Base-by-base conservation (phyloP, 371 early-diverging fungal genomes). In the Funneliformis caledonium region DNA sequence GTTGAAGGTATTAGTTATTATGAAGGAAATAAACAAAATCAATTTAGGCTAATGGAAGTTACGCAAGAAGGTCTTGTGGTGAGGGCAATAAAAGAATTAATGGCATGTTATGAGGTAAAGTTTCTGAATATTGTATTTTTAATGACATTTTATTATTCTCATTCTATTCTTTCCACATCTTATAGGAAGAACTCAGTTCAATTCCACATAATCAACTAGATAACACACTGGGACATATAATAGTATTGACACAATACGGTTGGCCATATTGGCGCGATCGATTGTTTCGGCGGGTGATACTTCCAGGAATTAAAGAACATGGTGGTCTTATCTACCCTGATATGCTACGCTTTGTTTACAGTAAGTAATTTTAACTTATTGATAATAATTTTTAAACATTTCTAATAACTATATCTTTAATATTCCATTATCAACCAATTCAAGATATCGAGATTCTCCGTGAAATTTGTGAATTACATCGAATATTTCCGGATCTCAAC, bases 221-320 rank as follows among this genome's bases (percentile, higher is more conserved):
- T 22, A 19, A 59, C 19, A 73, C 74, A 56, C 12, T 73, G 16
- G 31, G 59, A 6, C 60, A 64, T 45, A 50, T 76, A 62, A 62
- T 76, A 22, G 62, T 76, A 22, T 45, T 59, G 14, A 42, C 45
- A 31, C 76, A 76, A 76, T 37, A 42, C 22, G 64, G 76, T 31
- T 62, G 62, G 76, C 76, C 76, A 37, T 76, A 64, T 61, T 76
- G 76, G 76, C 60, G 45, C 3, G 76, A 62, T 59, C 60, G 76
- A 42, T 9, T 76, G 26, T 76, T 76, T 45, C 60, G 64, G 2
- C 76, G 16, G 10, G 19, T 64, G n/a, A 45, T 76, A 19, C 22
- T 76, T 8, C 64, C 76, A 10, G 6, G 12, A 33, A 76, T 76
- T 50, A 76, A 26, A 76, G 26, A 62, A 43, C 37, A 45, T 37